Evolutionary conservation across 2,329 filamentous ascomycete species (phyloP).

Genomic region (Cercospora zeae-maydis): DNA sequence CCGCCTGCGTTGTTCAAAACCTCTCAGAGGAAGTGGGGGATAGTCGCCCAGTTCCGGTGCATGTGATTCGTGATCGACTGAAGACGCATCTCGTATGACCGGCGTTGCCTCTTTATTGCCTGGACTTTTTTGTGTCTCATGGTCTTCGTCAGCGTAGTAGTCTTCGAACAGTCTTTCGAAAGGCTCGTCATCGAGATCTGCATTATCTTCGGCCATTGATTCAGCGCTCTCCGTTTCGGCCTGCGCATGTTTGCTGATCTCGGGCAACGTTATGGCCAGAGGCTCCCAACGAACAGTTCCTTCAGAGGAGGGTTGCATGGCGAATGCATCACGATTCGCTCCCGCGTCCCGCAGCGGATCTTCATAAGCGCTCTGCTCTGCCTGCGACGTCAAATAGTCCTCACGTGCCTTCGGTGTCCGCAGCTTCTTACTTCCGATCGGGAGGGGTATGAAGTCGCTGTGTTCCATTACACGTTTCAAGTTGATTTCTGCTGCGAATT

Average conservation of each 20-base stretch:
- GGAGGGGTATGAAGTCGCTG: conserved; percentile 6
- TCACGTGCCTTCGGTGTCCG: not conserved
- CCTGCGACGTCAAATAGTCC: not conserved
- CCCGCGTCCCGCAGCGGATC: not conserved
- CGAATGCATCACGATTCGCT: not conserved
- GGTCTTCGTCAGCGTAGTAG: not conserved
- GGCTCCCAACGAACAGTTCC: not conserved
- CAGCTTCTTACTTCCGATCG: conserved; percentile 12
- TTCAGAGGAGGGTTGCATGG: not conserved
- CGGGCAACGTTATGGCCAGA: not conserved
- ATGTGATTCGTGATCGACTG: not conserved
- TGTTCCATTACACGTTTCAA: not conserved
- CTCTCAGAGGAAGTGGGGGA: not conserved
- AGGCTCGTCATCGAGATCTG: not conserved
- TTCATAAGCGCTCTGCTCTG: not conserved
- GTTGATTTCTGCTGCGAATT: conserved; percentile 6
- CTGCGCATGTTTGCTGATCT: not conserved
- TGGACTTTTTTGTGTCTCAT: not conserved
- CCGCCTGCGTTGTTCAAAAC: not conserved
- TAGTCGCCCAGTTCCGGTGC: not conserved
- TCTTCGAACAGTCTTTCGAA: not conserved
- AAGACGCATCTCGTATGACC: not conserved
- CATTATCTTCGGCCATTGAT: not conserved
- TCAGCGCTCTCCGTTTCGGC: not conserved
- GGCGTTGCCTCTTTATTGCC: not conserved